phyloP scores from a whole-genome alignment of 306 rosid species.

The Begonia fuchsioides region DNA sequence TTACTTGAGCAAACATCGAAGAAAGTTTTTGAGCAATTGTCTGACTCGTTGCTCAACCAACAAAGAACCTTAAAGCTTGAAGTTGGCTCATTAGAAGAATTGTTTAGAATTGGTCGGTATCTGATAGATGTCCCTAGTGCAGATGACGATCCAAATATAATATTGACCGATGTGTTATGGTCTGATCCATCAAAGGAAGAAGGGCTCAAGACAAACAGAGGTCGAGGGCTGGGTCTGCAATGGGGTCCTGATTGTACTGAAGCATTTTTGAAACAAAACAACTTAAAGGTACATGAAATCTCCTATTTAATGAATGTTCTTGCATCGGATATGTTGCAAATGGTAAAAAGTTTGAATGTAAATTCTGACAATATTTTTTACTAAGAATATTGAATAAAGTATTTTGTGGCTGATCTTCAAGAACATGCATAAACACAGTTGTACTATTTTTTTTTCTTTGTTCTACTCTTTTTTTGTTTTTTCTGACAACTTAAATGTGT shows the following conservation, averaged over 20 bases:
- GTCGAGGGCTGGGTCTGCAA: constrained; percentile 47
- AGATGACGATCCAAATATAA: constrained; percentile 38
- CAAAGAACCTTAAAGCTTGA: constrained; percentile 14
- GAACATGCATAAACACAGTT: too few species aligned
- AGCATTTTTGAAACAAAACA: constrained; percentile 54
- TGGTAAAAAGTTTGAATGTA: not conserved
- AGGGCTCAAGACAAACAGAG: constrained; percentile 51
- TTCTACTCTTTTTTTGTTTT: too few species aligned
- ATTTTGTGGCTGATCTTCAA: too few species aligned
- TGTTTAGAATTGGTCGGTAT: constrained; percentile 44
- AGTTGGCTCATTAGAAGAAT: constrained; percentile 62
- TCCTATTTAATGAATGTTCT: not conserved
- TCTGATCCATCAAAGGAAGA: constrained; percentile 63
- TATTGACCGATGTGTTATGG: constrained; percentile 74
- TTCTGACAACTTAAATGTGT: too few species aligned
- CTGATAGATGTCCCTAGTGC: constrained; percentile 42
- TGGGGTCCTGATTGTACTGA: constrained; percentile 95
- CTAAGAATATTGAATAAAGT: too few species aligned
- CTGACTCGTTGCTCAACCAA: too few species aligned
- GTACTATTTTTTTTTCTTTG: too few species aligned
- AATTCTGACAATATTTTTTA: too few species aligned
- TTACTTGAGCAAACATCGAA: too few species aligned
- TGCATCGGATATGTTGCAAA: not conserved
- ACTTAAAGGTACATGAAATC: constrained; percentile 44
- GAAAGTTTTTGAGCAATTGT: too few species aligned